A percentile compares a stretch with the other conserved stretches of the same genome.
Conservation (phyloP, 768 basidiomycete genomes). For the Dacryopinax spathularia region DNA sequence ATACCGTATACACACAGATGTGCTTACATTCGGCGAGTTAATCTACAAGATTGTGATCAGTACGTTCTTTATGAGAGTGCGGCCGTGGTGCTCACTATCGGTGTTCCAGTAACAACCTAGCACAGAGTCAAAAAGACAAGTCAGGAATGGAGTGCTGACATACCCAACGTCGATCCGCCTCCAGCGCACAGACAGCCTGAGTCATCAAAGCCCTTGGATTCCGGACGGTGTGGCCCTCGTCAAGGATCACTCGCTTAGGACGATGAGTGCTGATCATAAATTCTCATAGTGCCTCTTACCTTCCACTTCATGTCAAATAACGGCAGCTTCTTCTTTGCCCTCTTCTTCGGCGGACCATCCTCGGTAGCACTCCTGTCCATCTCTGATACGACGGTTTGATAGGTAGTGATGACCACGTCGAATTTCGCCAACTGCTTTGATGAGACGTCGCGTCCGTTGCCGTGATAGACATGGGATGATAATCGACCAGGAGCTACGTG, state of each 20-base stretch:
- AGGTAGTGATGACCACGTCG: constrained; percentile 76
- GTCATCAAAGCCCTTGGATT: constrained; percentile 81
- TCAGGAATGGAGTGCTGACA: not conserved
- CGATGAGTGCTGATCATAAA: not conserved
- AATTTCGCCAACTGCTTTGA: constrained; percentile 46
- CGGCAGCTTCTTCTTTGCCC: constrained; percentile 16
- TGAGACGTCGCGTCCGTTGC: constrained; percentile 43
- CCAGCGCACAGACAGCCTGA: constrained; percentile 45
- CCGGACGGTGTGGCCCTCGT: constrained; percentile 79
- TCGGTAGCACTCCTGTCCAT: constrained; percentile 53
- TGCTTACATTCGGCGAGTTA: constrained; percentile 53
- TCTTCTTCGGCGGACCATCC: constrained; percentile 17
- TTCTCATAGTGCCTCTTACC: constrained; percentile 27
- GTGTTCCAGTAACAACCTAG: constrained; percentile 56
- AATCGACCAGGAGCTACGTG: constrained; percentile 46
- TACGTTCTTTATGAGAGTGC: not conserved
- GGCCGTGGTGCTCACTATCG: constrained; percentile 64
- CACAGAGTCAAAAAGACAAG: not conserved
- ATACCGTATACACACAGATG: not conserved
- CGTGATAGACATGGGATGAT: constrained; percentile 55
- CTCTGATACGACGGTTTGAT: constrained; percentile 55
- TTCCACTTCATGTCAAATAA: constrained; percentile 72
- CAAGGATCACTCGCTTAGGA: constrained; percentile 56
- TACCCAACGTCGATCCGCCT: constrained; percentile 61
- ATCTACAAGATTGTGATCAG: constrained; percentile 33